Conservation (phyloP, 2,329 filamentous ascomycete species). For the Taxawa tesnikishii region DNA sequence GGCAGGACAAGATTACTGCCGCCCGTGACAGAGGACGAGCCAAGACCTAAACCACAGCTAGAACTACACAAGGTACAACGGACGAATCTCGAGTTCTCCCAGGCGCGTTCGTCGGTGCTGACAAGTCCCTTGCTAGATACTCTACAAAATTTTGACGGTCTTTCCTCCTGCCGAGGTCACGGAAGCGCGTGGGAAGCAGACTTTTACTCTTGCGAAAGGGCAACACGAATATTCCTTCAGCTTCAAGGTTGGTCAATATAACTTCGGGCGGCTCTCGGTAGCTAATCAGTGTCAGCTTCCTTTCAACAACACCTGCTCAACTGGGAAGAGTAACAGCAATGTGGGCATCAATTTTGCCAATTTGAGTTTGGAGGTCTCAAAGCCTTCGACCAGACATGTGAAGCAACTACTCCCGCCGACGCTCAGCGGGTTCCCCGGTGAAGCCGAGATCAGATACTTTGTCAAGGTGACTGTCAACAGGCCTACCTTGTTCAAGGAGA, state of each 20-base stretch:
- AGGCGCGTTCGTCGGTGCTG: neutral
- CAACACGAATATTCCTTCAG: conserved; percentile 65
- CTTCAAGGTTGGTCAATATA: conserved; percentile 52
- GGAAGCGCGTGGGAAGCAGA: conserved; percentile 25
- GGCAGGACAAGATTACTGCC: conserved; percentile 52
- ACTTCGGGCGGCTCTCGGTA: too few species aligned
- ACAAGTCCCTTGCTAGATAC: conserved; percentile 35
- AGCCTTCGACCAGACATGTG: conserved; percentile 49
- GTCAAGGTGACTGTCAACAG: conserved; percentile 89
- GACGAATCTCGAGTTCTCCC: neutral
- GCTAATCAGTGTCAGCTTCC: conserved; percentile 25
- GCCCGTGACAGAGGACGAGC: conserved; percentile 28
- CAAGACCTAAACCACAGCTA: conserved; percentile 32
- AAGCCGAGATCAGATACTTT: conserved; percentile 87
- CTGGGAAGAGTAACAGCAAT: too few species aligned
- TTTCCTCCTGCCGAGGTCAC: conserved; percentile 46
- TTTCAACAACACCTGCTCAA: conserved; percentile 62
- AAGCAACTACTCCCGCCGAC: conserved; percentile 82
- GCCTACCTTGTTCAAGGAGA: conserved; percentile 83
- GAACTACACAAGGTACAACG: conserved; percentile 37
- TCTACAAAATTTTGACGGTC: conserved; percentile 63
- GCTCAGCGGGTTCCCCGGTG: conserved; percentile 70
- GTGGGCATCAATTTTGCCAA: too few species aligned
- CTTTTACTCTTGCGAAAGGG: conserved; percentile 53
- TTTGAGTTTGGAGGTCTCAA: conserved; percentile 34